Percentiles rank a stretch among this genome's conserved stretches.
These are phyloP conservation scores for Chrysochromulina parva DNA, from an alignment of 78 protist genomes.

Conservation along the genomic window DNA sequence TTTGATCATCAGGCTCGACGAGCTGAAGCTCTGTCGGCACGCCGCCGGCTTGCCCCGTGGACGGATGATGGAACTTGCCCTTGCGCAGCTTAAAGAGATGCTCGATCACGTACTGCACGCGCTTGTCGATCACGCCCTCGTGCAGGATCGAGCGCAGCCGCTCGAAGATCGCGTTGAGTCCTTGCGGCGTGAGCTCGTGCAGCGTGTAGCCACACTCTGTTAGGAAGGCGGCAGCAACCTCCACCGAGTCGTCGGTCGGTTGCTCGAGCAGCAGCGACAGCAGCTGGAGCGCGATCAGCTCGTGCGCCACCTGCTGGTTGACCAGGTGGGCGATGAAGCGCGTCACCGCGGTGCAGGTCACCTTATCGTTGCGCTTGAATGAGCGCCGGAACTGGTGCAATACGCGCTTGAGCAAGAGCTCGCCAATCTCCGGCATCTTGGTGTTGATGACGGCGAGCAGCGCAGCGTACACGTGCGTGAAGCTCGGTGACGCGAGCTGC, in stretches of 20 bases:
- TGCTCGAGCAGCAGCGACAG: conserved; percentile 80
- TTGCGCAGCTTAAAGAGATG: conserved; percentile 75
- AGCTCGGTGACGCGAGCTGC: conserved; percentile 87
- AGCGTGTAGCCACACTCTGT: conserved; percentile 79
- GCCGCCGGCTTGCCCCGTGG: conserved; percentile 59
- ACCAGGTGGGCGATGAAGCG: conserved; percentile 93
- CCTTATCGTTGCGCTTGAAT: conserved; percentile 83
- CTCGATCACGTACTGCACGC: conserved; percentile 93
- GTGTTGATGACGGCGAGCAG: conserved; percentile 92
- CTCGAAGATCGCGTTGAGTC: conserved; percentile 66
- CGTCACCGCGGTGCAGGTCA: neutral
- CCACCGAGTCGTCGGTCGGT: conserved; percentile 95
- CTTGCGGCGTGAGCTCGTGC: conserved; percentile 51
- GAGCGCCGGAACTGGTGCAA: conserved; percentile 71
- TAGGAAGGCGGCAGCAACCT: conserved; percentile 77
- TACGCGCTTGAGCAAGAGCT: conserved; percentile 83
- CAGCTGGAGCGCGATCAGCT: conserved; percentile 43
- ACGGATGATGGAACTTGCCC: no score
- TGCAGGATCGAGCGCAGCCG: conserved; percentile 85
- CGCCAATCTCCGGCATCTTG: conserved; percentile 90
- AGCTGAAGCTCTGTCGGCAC: conserved; percentile 84
- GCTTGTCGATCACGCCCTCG: conserved; percentile 86
- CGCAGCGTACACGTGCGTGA: conserved; percentile 95
- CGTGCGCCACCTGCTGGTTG: conserved; percentile 84
- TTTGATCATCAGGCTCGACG: conserved; percentile 92